Percentiles rank a stretch among this genome's conserved stretches.
Conservation (phyloP, 306 rosid genomes). For the Herpetospermum pedunculosum region DNA sequence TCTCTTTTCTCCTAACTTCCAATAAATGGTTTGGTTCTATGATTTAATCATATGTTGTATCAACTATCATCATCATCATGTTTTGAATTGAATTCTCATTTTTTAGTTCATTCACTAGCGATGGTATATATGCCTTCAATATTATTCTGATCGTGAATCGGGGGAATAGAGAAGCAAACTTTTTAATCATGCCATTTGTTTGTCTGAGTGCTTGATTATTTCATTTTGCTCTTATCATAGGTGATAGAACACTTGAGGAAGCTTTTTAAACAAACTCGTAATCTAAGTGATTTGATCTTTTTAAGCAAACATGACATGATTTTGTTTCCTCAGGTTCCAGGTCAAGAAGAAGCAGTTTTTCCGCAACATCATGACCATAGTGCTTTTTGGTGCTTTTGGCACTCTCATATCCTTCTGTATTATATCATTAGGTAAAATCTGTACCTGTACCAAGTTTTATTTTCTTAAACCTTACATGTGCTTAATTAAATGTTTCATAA, state of each 20-base stretch:
- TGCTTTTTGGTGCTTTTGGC: conserved; percentile 87
- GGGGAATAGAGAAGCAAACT: neutral
- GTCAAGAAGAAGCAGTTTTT: conserved; percentile 97
- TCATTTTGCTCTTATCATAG: neutral
- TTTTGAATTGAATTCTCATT: neutral
- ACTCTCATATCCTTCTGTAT: conserved; percentile 81
- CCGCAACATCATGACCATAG: conserved; percentile 76
- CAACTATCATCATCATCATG: neutral
- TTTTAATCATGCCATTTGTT: neutral
- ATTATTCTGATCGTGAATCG: neutral
- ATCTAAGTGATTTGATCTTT: neutral
- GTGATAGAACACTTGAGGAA: neutral
- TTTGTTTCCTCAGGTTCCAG: conserved; percentile 51
- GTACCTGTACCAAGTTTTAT: neutral
- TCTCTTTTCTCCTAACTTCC: neutral
- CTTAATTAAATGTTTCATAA: neutral
- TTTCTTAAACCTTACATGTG: neutral
- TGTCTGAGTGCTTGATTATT: neutral
- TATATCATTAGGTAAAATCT: conserved; percentile 65
- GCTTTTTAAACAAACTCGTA: neutral
- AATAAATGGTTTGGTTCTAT: neutral
- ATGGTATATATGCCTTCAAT: neutral
- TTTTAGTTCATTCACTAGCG: neutral
- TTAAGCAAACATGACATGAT: conserved; percentile 9
- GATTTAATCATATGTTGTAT: neutral